Conservation (phyloP, 208 protist species). For the Naegleria gruberi region DNA sequence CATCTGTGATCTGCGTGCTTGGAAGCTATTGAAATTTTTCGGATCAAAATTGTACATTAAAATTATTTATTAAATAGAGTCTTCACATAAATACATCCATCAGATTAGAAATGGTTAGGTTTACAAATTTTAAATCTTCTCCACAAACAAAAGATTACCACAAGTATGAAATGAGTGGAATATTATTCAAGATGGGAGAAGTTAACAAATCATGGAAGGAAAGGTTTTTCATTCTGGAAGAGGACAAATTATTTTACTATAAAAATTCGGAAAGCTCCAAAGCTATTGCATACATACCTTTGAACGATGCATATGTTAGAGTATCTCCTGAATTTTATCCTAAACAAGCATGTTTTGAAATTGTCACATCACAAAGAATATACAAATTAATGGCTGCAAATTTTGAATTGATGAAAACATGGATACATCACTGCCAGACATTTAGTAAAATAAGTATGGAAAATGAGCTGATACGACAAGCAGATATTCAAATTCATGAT, state of each 20-base stretch:
- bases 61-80: too few relatives aligned
- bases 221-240: background rate
- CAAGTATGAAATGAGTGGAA: background rate
- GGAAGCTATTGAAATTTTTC: too few relatives aligned
- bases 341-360: background rate
- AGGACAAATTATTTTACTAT: constrained; percentile 17
- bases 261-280: background rate
- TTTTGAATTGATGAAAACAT: background rate
- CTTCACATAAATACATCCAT: background rate
- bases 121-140: background rate
- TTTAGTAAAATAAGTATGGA: background rate
- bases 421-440: background rate
- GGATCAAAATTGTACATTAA: too few relatives aligned
- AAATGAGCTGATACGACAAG: background rate
- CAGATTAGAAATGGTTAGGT: background rate
- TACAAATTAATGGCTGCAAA: background rate
- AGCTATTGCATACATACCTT: background rate
- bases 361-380: background rate
- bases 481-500: background rate
- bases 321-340: background rate
- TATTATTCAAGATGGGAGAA: background rate
- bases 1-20: too few relatives aligned
- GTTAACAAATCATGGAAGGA: constrained; percentile 19
- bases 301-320: background rate
- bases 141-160: background rate